Base-by-base conservation (phyloP, 129 eudicot genomes). In the Calendula officinalis region DNA sequence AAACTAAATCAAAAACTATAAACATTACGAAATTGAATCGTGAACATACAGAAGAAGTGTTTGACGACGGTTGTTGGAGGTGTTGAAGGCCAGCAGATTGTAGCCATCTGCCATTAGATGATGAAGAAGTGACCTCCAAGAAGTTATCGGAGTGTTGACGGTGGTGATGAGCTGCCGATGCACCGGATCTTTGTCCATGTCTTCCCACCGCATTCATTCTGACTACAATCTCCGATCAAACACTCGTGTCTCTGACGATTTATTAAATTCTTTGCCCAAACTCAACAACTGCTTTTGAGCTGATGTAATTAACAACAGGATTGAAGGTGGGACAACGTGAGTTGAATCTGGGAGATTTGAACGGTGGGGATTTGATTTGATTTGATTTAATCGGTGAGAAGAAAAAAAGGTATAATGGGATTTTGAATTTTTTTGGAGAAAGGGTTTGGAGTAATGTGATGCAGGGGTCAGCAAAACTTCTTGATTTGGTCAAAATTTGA, bases 71-170 rank as follows among this genome's bases (percentile, higher is more conserved):
- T 22, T 90, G 94, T 36, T 89, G 94, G 0, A 89, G 81, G 53
- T 89, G 97, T 55, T 89, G 97, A 45, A 89, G 84, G 53, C 96
- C 98, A 52, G 95, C 87, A 40, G 98, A 87, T 64, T 91, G 98
- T 11, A 80, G 84, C 98, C 98, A 91, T 8, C 96, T 75, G 59
- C 85, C 94, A 43, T 87, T 91, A 17, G 94, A 82, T 3, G 90
- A 75, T 1, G 90, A 66, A 7, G 82, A 72, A 15, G 30, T 22
- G 30, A 22, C 56, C 16, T 91, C 98, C 10, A 83, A 46, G 48
- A 80, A 85, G 74, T 88, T 82, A 55, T 91, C 96, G 6, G 98
- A 91, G 75, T 80, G 80, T 60, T 91, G 98, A 4, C 98, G 78
- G 78, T 91, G 94, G 51, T 91, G 98, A 71, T 91, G 96, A 56